Evolutionary conservation across 306 rosid genomes (phyloP).

Genomic region (Vachellia pachyceras): DNA sequence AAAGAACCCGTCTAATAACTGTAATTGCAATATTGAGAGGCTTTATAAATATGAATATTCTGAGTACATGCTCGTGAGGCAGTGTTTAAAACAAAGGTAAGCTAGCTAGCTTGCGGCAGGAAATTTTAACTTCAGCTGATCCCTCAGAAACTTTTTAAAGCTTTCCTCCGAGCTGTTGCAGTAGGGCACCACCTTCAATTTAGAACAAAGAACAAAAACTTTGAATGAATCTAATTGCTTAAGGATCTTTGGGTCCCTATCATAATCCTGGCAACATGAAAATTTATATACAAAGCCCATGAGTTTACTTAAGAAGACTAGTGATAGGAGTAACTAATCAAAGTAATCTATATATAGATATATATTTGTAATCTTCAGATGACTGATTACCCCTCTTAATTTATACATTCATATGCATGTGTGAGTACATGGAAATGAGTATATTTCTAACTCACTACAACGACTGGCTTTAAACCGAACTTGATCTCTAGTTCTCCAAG

Average conservation of each 20-base stretch:
- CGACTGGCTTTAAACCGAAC: constrained; percentile 64
- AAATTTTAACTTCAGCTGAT: constrained; percentile 40
- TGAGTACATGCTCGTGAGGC: neutral
- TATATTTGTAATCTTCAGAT: neutral
- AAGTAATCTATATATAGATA: neutral
- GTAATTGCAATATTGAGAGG: neutral
- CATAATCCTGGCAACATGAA: constrained; percentile 72
- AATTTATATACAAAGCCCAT: neutral
- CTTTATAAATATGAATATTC: neutral
- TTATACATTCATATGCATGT: neutral
- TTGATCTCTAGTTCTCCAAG: constrained; percentile 62
- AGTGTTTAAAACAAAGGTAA: constrained; percentile 6
- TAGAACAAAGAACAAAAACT: constrained; percentile 66
- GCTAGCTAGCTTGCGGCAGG: constrained; percentile 21
- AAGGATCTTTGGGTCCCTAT: constrained; percentile 73
- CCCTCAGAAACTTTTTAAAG: constrained; percentile 68
- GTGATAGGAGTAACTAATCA: neutral
- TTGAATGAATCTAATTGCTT: constrained; percentile 59
- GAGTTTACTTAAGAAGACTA: neutral
- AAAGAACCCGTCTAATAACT: neutral
- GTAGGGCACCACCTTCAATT: constrained; percentile 53
- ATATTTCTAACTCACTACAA: constrained; percentile 55
- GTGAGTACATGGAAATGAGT: neutral
- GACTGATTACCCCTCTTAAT: neutral
- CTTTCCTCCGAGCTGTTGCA: constrained; percentile 56